A percentile compares a stretch with the other conserved stretches of the same genome.
Conservation (phyloP, 2,329 filamentous ascomycete species). For the Hypomyces perniciosus region DNA sequence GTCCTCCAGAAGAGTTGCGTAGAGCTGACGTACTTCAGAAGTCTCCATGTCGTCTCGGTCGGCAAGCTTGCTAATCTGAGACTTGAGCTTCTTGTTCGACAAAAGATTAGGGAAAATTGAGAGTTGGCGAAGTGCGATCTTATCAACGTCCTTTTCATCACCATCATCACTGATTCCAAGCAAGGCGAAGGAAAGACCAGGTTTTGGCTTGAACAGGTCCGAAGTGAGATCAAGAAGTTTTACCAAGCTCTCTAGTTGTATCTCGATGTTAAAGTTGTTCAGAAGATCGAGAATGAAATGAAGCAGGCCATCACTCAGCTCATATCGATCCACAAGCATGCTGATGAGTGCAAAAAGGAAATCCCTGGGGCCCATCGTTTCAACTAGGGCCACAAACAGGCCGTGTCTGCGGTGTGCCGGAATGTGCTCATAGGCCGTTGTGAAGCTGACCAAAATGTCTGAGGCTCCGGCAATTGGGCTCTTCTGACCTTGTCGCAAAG, state of each 20-base stretch:
- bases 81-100: conserved; percentile 50
- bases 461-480: conserved; percentile 74
- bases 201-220: conserved; percentile 71
- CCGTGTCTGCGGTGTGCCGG: conserved; percentile 76
- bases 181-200: conserved; percentile 64
- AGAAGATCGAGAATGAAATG: conserved; percentile 72
- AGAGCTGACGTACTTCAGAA: conserved; percentile 61
- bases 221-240: conserved; percentile 69
- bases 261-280: conserved; percentile 63
- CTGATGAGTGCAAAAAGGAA: conserved; percentile 83
- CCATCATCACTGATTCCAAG: conserved; percentile 51
- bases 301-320: conserved; percentile 65
- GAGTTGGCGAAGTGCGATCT: conserved; percentile 49
- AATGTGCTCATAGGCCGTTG: conserved; percentile 93
- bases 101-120: conserved; percentile 53
- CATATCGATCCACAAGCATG: conserved; percentile 87
- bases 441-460: conserved; percentile 91
- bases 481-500: conserved; percentile 73
- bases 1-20: conserved; percentile 61
- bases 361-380: conserved; percentile 78
- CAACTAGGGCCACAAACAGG: conserved; percentile 77
- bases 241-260: conserved; percentile 72
- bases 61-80: conserved; percentile 51
- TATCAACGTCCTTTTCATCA: conserved; percentile 42
- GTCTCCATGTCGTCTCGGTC: conserved; percentile 59